These are phyloP conservation scores for Tricholoma terreum DNA, from an alignment of 768 basidiomycete genomes.

Conservation along the genomic window DNA sequence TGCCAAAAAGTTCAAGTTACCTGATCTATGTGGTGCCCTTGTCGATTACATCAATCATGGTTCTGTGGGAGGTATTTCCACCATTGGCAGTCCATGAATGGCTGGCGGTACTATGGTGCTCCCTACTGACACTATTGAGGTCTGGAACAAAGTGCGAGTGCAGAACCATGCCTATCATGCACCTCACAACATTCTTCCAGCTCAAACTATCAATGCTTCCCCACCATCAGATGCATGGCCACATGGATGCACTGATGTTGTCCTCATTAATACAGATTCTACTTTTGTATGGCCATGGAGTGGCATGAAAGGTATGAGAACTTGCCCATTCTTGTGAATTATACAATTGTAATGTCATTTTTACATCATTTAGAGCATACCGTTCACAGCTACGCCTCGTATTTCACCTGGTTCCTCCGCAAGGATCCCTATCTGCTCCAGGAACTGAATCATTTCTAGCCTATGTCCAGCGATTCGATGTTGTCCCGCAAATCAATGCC, in stretches of 20 bases:
- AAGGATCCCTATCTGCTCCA: background rate
- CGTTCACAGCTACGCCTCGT: background rate
- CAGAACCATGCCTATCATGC: background rate
- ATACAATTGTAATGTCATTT: background rate
- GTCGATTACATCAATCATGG: no score
- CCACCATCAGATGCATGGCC: background rate
- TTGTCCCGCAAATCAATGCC: background rate
- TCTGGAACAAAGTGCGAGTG: background rate
- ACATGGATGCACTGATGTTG: background rate
- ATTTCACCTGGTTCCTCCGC: background rate
- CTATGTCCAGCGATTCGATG: background rate
- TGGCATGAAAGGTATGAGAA: background rate
- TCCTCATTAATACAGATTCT: background rate
- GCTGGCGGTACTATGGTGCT: no score
- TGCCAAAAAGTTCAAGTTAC: no score
- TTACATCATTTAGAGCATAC: background rate
- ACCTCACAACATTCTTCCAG: background rate
- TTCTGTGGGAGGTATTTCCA: no score
- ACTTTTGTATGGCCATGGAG: background rate
- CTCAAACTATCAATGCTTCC: background rate
- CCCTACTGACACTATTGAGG: background rate
- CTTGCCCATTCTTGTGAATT: background rate
- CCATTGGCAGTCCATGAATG: no score
- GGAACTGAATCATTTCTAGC: constrained; percentile 1
- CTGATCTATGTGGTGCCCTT: no score